Base-by-base conservation (phyloP, 1,139 yeast species). In the Yamadazyma blattariae region DNA sequence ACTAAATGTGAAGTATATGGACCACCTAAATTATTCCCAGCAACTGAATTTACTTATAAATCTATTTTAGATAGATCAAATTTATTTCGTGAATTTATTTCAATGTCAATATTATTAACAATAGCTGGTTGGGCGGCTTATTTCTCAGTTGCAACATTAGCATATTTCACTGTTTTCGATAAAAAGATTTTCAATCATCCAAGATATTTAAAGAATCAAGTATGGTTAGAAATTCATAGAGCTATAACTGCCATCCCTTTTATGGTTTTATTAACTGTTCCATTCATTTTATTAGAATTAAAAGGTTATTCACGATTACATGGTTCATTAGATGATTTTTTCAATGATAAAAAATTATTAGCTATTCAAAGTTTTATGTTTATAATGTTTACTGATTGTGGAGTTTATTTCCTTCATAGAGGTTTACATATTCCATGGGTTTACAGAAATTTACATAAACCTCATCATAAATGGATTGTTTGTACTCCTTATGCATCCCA, bases 401-500 rank as follows among this genome's bases (percentile, higher is more conserved):
- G 92, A 40, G 88, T 92, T 52, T 92, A 92, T 61, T 72, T 85
- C 56, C 82, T 89, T 50, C 98, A 92, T 65, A 80, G 97, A 56
- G 78, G 87, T 76, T 72, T 92, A 52, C 98, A 92, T 61, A 86
- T 90, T 84, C 97, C 96, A 21, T 52, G 73, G 25, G 82, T 92
- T 27, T 92, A 92, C 76, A 90, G 84, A 70, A 61, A 56, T 23
- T 68, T 92, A 46, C 98, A 92, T 70, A 92, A 92, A 67, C 97
- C 97, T n/a, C 98, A 92, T 62, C 98, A 92, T 74, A 92, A 92
- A 67, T 92, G 98, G 98, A 81, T 92, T 52, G 97, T 92, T 34
- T 92, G 97, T 46, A 90, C 98, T 4, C 98, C 98, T 24, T 92
- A 84, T 64, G 98, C 98, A 1, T 88, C 96, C 10, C 97, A 90